phyloP scores from a whole-genome alignment of 2,329 filamentous ascomycete genomes.

The Neofusicoccum ribis region DNA sequence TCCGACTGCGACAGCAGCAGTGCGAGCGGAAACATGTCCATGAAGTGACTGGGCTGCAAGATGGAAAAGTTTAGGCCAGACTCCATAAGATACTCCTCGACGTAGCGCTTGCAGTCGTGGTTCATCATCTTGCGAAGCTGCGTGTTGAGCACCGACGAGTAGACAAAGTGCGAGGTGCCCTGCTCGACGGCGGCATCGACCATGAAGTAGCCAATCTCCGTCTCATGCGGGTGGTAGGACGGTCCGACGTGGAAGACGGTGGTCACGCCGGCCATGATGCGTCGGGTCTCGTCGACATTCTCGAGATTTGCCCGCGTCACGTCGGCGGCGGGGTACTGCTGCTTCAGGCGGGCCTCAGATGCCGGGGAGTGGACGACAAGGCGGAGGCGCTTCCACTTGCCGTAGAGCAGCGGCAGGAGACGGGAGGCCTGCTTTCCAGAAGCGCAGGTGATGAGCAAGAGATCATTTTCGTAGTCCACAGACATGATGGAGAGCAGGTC shows the following conservation, averaged over 20 bases:
- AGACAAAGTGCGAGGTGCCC: slow-evolving; percentile 37
- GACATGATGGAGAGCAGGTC: slow-evolving; percentile 23
- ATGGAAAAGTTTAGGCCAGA: slow-evolving; percentile 37
- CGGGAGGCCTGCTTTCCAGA: slow-evolving; percentile 39
- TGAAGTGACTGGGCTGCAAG: slow-evolving; percentile 37
- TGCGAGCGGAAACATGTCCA: slow-evolving; percentile 32
- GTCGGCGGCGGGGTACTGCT: slow-evolving; percentile 35
- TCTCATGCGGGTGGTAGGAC: slow-evolving; percentile 37
- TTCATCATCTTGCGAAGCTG: slow-evolving; percentile 38
- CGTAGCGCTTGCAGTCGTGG: slow-evolving; percentile 37
- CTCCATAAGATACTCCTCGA: slow-evolving; percentile 40
- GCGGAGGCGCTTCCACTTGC: slow-evolving; percentile 35
- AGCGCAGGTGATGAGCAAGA: slow-evolving; percentile 41
- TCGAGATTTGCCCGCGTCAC: slow-evolving; percentile 35
- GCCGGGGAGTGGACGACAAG: slow-evolving; percentile 33
- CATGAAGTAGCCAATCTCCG: slow-evolving; percentile 36
- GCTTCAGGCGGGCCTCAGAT: slow-evolving; percentile 30
- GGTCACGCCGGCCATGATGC: slow-evolving; percentile 33
- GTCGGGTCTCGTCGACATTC: slow-evolving; percentile 23
- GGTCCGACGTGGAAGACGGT: slow-evolving; percentile 37
- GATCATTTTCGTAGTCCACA: slow-evolving; percentile 29
- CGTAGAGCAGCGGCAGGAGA: slow-evolving; percentile 37
- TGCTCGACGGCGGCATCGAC: slow-evolving; percentile 35
- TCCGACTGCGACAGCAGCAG: slow-evolving; percentile 25
- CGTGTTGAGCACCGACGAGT: slow-evolving; percentile 35